Evolutionary conservation across 148 eudicot genomes (phyloP), one percentile per base, ranked within the genome.

Genomic region (Amaranthus hypochondriacus): DNA sequence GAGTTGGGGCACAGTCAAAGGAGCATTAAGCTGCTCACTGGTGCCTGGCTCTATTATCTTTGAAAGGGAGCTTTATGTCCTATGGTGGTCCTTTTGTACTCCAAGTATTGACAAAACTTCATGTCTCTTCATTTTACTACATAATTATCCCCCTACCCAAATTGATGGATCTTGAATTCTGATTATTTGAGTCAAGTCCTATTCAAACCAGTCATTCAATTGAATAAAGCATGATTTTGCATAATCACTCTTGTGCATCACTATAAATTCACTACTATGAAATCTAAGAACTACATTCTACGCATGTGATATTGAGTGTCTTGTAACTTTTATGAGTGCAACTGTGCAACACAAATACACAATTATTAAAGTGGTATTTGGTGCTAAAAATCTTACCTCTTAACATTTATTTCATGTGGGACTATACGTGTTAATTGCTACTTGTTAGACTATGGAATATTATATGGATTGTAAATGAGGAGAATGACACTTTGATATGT

Each of bases 1-100:
- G 53, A 54, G 47, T 8, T 15, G 0, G 69, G 54, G 21, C 52
- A 55, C 67, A 75, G 75, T 74, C 75, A 71, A 80, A 71, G 75
- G 65, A 49, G 72, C 49, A 70, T 49, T 71, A 71, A 44, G 42
- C 6, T 21, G 48, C 15, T 46, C 69, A 63, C 56, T 57, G 72
- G 54, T 68, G 51, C 54, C 43, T 65, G 53, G 48, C 5, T 63
- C 7, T 6, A 11, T 5, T 50, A 21, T 61, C 56, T 51, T 56
- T 49, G 39, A 8, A 56, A 72, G 64, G 49, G 43, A 18, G 56
- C 59, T 66, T 28, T 70, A 62, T 71, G 76, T 52, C 76, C 67
- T 7, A 13, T 59, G 47, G 82, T 80, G 79, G 79, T 80, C 82
- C 82, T 80, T 18, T 80, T 66, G 59, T 62, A 53, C 56, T 66